A percentile compares a stretch with the other conserved stretches of the same genome.
Evolutionary conservation across 495 filamentous ascomycete species (phyloP).

Genomic region (Trichoderma gamsii): DNA sequence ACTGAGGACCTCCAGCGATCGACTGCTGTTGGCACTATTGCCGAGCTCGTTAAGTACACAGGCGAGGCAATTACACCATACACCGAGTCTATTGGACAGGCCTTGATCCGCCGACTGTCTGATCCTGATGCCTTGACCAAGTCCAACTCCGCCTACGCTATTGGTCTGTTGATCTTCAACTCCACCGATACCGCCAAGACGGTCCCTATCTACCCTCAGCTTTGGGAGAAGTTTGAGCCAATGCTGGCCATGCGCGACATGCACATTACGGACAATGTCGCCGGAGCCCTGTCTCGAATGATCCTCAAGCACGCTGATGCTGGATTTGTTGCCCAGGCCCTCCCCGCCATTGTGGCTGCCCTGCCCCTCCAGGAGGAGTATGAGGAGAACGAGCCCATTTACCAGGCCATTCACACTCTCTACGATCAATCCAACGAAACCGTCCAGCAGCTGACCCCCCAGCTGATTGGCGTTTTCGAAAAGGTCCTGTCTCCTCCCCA

Average conservation of each 20-base stretch:
- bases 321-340: conserved; percentile 71
- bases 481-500: conserved; percentile 70
- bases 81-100: conserved; percentile 67
- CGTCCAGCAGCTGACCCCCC: conserved; percentile 66
- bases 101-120: conserved; percentile 76
- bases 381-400: conserved; percentile 93
- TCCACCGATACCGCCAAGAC: conserved; percentile 67
- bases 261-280: conserved; percentile 84
- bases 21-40: conserved; percentile 83
- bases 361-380: conserved; percentile 90
- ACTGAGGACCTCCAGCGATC: conserved; percentile 79
- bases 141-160: conserved; percentile 88
- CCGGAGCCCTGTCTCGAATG: conserved; percentile 88
- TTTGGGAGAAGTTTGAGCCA: conserved; percentile 77
- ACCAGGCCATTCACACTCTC: conserved; percentile 76
- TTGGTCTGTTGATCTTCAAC: conserved; percentile 75
- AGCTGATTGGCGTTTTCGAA: conserved; percentile 73
- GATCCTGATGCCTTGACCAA: conserved; percentile 90
- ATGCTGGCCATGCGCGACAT: conserved; percentile 69
- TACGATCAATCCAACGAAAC: conserved; percentile 70
- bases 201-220: conserved; percentile 63
- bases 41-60: conserved; percentile 88
- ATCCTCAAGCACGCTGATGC: conserved; percentile 74
- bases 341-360: conserved; percentile 70
- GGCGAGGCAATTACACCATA: conserved; percentile 66